A percentile compares a stretch with the other conserved stretches of the same genome.
These are phyloP conservation scores for Ogataea glucozyma DNA, from an alignment of 805 yeast genomes.

Conservation along the genomic window DNA sequence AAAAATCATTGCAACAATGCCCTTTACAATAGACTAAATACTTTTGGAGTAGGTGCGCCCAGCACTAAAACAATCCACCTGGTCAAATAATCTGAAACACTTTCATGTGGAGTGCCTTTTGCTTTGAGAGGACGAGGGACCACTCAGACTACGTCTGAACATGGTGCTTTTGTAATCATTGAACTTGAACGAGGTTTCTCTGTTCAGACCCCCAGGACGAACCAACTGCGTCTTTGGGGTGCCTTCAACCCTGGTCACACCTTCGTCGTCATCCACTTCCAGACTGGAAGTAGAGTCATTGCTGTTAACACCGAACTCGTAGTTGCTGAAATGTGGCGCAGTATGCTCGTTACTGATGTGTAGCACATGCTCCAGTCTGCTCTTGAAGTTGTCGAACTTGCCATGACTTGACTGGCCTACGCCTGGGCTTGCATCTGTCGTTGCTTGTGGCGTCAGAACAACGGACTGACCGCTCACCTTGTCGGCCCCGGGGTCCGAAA, in stretches of 20 bases:
- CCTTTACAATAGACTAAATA: too few relatives aligned
- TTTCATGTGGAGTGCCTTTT: too few relatives aligned
- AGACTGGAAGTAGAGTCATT: not conserved
- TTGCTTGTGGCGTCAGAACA: not conserved
- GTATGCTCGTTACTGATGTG: conserved; percentile 8
- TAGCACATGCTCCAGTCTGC: conserved; percentile 13
- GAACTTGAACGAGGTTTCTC: conserved; percentile 26
- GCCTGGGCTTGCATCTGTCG: too few relatives aligned
- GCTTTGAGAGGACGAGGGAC: conserved; percentile 5
- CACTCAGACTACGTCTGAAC: conserved; percentile 28
- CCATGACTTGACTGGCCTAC: too few relatives aligned
- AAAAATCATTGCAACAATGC: too few relatives aligned
- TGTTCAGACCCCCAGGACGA: not conserved
- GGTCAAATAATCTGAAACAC: too few relatives aligned
- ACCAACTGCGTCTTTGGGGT: not conserved
- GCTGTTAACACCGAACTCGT: conserved; percentile 15
- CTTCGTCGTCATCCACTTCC: not conserved
- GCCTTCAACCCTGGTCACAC: too few relatives aligned
- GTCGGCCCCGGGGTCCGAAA: conserved; percentile 12
- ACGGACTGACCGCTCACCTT: not conserved
- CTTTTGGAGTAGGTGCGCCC: too few relatives aligned
- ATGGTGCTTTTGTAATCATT: conserved; percentile 29
- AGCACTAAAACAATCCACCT: too few relatives aligned
- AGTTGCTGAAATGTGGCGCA: conserved; percentile 8
- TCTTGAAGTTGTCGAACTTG: conserved; percentile 9